These are phyloP conservation scores for Nakazawaea wyomingensis DNA, from an alignment of 805 yeast genomes.

Conservation along the genomic window DNA sequence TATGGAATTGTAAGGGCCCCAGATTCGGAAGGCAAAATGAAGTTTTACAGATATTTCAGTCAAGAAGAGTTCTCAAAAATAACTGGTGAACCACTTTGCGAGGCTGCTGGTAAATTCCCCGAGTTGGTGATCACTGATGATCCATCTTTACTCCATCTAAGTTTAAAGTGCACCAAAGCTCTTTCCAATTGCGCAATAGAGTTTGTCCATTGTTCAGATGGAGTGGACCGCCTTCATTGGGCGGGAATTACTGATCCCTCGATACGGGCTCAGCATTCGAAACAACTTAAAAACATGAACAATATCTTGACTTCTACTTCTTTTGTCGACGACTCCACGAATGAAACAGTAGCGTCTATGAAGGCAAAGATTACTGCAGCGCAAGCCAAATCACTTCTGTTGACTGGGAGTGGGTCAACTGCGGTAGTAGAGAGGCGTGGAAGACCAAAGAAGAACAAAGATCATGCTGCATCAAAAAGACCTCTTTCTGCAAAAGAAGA, in stretches of 20 bases:
- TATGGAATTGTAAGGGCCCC: conserved; percentile 51
- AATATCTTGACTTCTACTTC: conserved; percentile 1
- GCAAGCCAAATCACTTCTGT: not conserved
- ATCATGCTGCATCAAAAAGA: not conserved
- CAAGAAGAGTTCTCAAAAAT: conserved; percentile 32
- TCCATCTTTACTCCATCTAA: conserved; percentile 15
- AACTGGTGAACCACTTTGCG: conserved; percentile 19
- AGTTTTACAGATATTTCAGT: conserved; percentile 63
- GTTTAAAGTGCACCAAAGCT: conserved; percentile 13
- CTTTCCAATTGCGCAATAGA: not conserved
- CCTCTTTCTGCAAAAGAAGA: not conserved
- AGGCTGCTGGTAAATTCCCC: not conserved
- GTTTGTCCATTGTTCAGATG: conserved; percentile 8
- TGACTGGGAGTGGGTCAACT: no score
- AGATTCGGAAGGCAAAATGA: conserved; percentile 70
- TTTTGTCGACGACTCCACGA: conserved; percentile 1
- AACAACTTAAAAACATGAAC: not conserved
- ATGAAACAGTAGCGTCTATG: not conserved
- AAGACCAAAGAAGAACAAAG: conserved; percentile 3
- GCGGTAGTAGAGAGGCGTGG: no score
- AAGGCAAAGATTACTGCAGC: conserved; percentile 5
- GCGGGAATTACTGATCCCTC: conserved; percentile 9
- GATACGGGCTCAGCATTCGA: not conserved
- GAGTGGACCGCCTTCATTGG: conserved; percentile 6
- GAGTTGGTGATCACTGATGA: conserved; percentile 3